Evolutionary conservation across 805 yeast species (phyloP).

Genomic region (Suhomyces kilbournensis): DNA sequence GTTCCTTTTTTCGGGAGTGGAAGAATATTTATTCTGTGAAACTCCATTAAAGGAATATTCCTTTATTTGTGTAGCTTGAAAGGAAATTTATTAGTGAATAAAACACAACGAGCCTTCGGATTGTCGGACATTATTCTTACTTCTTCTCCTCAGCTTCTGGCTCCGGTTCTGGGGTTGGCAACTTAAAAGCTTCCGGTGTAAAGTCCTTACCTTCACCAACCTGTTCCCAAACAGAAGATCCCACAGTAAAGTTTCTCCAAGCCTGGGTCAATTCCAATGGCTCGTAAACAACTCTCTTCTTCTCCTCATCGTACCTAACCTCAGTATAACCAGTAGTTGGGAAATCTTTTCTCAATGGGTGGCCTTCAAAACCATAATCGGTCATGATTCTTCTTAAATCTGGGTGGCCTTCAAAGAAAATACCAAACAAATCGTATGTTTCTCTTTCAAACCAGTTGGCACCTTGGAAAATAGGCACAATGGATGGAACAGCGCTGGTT

Average conservation of each 20-base stretch:
- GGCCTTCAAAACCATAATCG: conserved; percentile 90
- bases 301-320: conserved; percentile 86
- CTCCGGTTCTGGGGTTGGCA: conserved; percentile 81
- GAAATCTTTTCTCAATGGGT: conserved; percentile 88
- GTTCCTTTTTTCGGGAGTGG: too few species aligned
- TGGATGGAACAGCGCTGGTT: conserved; percentile 75
- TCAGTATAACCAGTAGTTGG: conserved; percentile 91
- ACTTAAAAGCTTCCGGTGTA: conserved; percentile 76
- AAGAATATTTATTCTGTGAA: too few species aligned
- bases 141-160: conserved; percentile 41
- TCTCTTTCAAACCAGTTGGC: conserved; percentile 92
- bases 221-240: conserved; percentile 88
- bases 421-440: conserved; percentile 82
- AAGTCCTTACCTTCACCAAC: conserved; percentile 83
- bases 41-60: conserved; percentile 3
- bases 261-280: conserved; percentile 91
- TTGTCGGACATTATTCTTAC: conserved; percentile 9
- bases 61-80: too few species aligned
- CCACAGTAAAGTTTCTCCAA: conserved; percentile 85
- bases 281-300: conserved; percentile 84
- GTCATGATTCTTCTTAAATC: conserved; percentile 87
- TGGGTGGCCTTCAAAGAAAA: conserved; percentile 86
- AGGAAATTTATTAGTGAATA: too few species aligned
- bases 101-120: too few species aligned
- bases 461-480: conserved; percentile 70